Evolutionary conservation across 371 early-diverging fungal species (phyloP).

Genomic region (Mucor piriformis): DNA sequence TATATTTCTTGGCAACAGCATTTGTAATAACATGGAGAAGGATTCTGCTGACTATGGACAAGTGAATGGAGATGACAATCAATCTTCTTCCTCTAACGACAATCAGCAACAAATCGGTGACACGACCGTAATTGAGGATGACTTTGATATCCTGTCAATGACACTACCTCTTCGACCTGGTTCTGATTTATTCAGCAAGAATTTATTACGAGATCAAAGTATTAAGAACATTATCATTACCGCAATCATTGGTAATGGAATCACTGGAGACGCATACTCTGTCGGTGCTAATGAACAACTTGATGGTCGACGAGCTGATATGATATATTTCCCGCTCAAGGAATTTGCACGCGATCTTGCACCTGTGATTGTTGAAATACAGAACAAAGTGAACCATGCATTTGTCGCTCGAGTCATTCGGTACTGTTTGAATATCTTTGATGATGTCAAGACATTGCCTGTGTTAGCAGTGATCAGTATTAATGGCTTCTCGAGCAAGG

Average conservation of each 20-base stretch:
- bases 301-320: slow-evolving; percentile 13
- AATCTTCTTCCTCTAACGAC: too few relatives aligned
- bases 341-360: slow-evolving; percentile 15
- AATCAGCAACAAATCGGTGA: not conserved
- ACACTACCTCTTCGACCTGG: slow-evolving; percentile 11
- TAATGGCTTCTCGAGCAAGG: too few relatives aligned
- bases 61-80: too few relatives aligned
- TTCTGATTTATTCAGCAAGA: slow-evolving; percentile 10
- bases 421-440: too few relatives aligned
- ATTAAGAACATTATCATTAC: slow-evolving; percentile 10
- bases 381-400: not conserved
- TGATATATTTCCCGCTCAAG: slow-evolving; percentile 13
- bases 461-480: too few relatives aligned
- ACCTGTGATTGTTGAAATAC: slow-evolving; percentile 9
- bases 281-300: slow-evolving; percentile 10
- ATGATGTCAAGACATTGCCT: too few relatives aligned
- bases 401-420: not conserved
- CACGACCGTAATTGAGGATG: slow-evolving; percentile 11
- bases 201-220: slow-evolving; percentile 1
- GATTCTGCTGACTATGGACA: too few relatives aligned
- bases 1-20: too few relatives aligned
- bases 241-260: slow-evolving; percentile 12
- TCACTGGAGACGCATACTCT: slow-evolving; percentile 16
- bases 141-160: slow-evolving; percentile 16
- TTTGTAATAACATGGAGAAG: too few relatives aligned